A percentile compares a stretch with the other conserved stretches of the same genome.
phyloP scores from a whole-genome alignment of 2,329 filamentous ascomycete species.

The Ophiognomonia clavigignenti-juglandacearum region DNA sequence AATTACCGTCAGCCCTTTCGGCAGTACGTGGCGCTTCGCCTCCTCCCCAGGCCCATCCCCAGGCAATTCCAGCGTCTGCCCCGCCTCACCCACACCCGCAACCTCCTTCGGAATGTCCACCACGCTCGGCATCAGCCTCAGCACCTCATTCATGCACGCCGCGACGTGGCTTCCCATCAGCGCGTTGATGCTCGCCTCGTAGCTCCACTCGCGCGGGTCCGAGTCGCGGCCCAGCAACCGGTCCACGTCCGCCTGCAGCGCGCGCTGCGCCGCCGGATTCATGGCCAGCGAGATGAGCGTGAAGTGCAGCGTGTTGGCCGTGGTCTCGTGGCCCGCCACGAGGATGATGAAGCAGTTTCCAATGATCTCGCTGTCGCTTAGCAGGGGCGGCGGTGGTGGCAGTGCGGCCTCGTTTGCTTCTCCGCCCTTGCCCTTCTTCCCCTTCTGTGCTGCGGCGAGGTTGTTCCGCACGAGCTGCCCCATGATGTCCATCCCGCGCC shows the following conservation, averaged over 20 bases:
- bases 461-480: slow-evolving; percentile 43
- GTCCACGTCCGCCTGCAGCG: slow-evolving; percentile 66
- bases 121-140: slow-evolving; percentile 69
- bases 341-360: slow-evolving; percentile 67
- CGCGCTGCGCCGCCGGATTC: slow-evolving; percentile 57
- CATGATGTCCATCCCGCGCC: slow-evolving; percentile 49
- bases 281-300: slow-evolving; percentile 63
- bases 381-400: too few species aligned
- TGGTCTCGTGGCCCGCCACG: slow-evolving; percentile 77
- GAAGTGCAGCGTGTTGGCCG: slow-evolving; percentile 71
- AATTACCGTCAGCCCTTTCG: slow-evolving; percentile 49
- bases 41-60: too few species aligned
- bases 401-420: too few species aligned
- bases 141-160: slow-evolving; percentile 72
- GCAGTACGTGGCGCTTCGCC: slow-evolving; percentile 46
- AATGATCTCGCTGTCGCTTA: slow-evolving; percentile 62
- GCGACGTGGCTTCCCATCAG: slow-evolving; percentile 67
- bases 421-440: too few species aligned
- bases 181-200: slow-evolving; percentile 60
- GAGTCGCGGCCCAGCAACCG: slow-evolving; percentile 50
- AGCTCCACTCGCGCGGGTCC: slow-evolving; percentile 62
- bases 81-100: too few species aligned
- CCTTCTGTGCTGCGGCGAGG: too few species aligned
- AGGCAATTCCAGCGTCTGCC: too few species aligned
- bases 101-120: slow-evolving; percentile 67